Percentiles rank a stretch among this genome's conserved stretches.
Evolutionary conservation across 306 rosid species (phyloP).

Genomic region (Castanospermum australe): DNA sequence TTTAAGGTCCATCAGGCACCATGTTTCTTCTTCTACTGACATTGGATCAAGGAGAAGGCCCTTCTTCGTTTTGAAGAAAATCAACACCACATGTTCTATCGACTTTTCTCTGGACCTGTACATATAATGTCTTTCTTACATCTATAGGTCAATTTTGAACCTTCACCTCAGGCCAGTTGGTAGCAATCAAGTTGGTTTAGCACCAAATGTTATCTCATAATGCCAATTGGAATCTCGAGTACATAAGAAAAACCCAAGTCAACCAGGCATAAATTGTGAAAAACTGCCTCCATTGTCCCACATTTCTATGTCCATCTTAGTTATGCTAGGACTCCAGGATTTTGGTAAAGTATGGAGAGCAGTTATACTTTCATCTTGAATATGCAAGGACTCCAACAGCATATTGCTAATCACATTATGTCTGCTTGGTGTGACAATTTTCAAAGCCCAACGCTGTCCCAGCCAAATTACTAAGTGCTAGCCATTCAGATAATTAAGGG

Average conservation of each 20-base stretch:
- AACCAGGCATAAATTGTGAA: background rate
- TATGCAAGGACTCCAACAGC: background rate
- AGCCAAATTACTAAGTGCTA: background rate
- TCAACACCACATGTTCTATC: background rate
- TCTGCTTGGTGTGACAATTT: slow-evolving; percentile 7
- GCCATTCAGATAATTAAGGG: slow-evolving; percentile 40
- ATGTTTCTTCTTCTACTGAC: background rate
- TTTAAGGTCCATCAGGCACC: background rate
- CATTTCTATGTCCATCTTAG: background rate
- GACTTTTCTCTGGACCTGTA: slow-evolving; percentile 6
- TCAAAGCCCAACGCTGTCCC: slow-evolving; percentile 8
- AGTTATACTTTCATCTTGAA: background rate
- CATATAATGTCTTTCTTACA: slow-evolving; percentile 3
- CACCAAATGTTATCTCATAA: background rate
- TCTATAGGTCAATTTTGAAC: background rate
- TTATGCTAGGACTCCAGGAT: background rate
- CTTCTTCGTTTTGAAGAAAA: background rate
- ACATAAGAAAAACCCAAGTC: background rate
- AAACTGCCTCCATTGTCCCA: background rate
- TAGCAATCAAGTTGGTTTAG: background rate
- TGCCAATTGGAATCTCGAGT: background rate
- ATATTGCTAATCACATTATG: background rate
- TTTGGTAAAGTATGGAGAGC: background rate
- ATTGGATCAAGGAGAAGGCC: background rate
- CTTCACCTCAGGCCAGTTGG: background rate